These are phyloP conservation scores for Babesia ovata DNA, from an alignment of 169 alveolate species.

Conservation along the genomic window DNA sequence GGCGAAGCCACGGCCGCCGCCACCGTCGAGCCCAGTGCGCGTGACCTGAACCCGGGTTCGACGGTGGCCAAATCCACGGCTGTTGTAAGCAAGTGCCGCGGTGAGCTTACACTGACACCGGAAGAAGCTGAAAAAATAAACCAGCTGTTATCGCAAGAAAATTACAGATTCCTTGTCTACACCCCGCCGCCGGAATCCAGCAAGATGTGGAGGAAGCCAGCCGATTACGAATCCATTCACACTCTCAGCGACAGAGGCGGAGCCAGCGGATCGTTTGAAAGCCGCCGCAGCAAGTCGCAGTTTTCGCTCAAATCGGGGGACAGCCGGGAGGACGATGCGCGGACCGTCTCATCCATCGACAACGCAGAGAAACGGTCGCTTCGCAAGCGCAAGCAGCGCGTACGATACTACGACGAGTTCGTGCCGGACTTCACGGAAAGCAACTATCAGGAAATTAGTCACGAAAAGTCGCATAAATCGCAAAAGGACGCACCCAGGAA, in stretches of 20 bases:
- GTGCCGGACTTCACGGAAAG: slow-evolving; percentile 39
- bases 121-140: slow-evolving; percentile 51
- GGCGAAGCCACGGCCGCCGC: too few relatives aligned
- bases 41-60: too few relatives aligned
- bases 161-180: slow-evolving; percentile 38
- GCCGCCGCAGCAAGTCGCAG: slow-evolving; percentile 2
- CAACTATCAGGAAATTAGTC: slow-evolving; percentile 22
- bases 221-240: background rate
- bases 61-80: too few relatives aligned
- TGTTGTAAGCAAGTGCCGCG: slow-evolving; percentile 15
- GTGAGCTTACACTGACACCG: slow-evolving; percentile 32
- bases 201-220: slow-evolving; percentile 35
- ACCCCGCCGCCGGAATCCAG: background rate
- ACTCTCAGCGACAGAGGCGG: slow-evolving; percentile 20
- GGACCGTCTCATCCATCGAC: slow-evolving; percentile 7
- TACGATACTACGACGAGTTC: slow-evolving; percentile 60
- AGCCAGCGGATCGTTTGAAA: slow-evolving; percentile 7
- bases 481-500: slow-evolving; percentile 22
- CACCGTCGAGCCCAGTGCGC: too few relatives aligned
- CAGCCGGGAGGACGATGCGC: slow-evolving; percentile 42
- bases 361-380: slow-evolving; percentile 43
- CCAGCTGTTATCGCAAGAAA: slow-evolving; percentile 8
- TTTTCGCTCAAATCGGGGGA: background rate
- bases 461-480: slow-evolving; percentile 20
- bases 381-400: slow-evolving; percentile 57